phyloP scores from a whole-genome alignment of 2,329 filamentous ascomycete genomes.

The Triangularia setosa region DNA sequence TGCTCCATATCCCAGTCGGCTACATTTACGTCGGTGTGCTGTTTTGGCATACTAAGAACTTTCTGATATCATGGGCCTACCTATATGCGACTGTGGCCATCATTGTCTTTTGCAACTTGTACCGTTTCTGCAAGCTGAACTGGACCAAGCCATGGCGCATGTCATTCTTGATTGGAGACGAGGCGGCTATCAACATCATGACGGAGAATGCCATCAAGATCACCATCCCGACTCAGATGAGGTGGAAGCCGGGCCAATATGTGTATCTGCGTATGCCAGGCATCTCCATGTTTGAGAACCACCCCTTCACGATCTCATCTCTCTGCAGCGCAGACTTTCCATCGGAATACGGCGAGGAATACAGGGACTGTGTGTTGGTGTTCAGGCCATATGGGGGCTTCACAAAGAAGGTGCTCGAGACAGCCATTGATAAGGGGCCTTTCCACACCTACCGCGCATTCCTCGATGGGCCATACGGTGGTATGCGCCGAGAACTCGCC shows the following conservation, averaged over 20 bases:
- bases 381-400: constrained; percentile 92
- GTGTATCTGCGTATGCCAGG: constrained; percentile 93
- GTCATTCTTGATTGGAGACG: constrained; percentile 84
- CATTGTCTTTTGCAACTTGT: constrained; percentile 69
- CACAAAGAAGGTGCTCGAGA: constrained; percentile 78
- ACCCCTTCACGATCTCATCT: constrained; percentile 92
- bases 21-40: constrained; percentile 77
- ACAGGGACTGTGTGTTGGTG: constrained; percentile 83
- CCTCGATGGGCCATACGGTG: constrained; percentile 90
- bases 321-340: constrained; percentile 91
- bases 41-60: constrained; percentile 96
- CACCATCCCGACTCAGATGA: constrained; percentile 88
- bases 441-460: constrained; percentile 92
- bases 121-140: constrained; percentile 81
- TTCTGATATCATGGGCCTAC: constrained; percentile 84
- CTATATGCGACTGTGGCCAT: constrained; percentile 77
- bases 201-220: constrained; percentile 94
- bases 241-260: constrained; percentile 90
- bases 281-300: constrained; percentile 85
- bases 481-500: constrained; percentile 84
- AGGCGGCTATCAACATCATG: constrained; percentile 83
- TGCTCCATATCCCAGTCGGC: constrained; percentile 77
- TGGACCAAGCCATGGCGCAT: constrained; percentile 78
- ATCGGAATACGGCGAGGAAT: constrained; percentile 83
- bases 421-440: constrained; percentile 77